Evolutionary conservation across 108 stramenopile genomes (phyloP).

Genomic region (Seminavis robusta): DNA sequence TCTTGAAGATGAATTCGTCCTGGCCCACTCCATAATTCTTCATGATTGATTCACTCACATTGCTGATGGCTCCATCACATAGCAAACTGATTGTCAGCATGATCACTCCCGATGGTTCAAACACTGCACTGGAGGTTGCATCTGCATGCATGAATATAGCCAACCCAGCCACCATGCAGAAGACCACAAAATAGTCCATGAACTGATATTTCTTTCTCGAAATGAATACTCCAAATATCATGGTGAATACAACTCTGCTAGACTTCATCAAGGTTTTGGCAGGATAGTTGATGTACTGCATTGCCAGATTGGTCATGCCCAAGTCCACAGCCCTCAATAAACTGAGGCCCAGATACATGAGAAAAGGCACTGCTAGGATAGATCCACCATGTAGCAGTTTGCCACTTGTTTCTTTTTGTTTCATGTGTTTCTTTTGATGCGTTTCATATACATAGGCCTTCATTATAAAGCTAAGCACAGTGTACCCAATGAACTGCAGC

Average conservation of each 20-base stretch:
- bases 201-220: conserved; percentile 59
- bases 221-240: conserved; percentile 83
- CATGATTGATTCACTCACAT: conserved; percentile 85
- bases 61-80: conserved; percentile 84
- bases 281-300: conserved; percentile 92
- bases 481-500: conserved; percentile 80
- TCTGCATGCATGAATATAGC: conserved; percentile 90
- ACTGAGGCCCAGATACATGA: conserved; percentile 67
- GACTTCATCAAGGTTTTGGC: conserved; percentile 89
- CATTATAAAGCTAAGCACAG: conserved; percentile 50
- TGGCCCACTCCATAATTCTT: conserved; percentile 78
- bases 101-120: conserved; percentile 74
- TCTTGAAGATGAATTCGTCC: conserved; percentile 85
- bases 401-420: too few species aligned
- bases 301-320: conserved; percentile 86
- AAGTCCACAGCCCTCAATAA: conserved; percentile 81
- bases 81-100: conserved; percentile 79
- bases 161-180: conserved; percentile 78
- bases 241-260: conserved; percentile 83
- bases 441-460: conserved; percentile 41
- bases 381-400: too few species aligned
- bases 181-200: conserved; percentile 70
- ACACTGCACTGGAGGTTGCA: conserved; percentile 68
- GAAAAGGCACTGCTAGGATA: conserved; percentile 75
- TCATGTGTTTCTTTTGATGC: too few species aligned